Conservation (phyloP, 164 flowering plant genomes). For the Stephania cephalantha region DNA sequence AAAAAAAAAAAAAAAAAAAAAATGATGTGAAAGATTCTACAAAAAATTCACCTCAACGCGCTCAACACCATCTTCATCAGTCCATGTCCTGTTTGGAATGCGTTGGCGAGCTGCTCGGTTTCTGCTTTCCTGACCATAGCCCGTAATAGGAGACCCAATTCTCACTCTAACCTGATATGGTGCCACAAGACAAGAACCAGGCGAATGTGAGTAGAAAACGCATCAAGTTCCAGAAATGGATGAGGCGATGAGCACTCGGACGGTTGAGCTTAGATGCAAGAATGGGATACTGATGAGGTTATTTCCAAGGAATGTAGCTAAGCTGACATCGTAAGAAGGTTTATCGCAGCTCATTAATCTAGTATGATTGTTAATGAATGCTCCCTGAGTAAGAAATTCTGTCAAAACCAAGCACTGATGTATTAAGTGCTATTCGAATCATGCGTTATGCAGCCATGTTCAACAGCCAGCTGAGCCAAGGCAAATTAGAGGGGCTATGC, state of each 20-base stretch:
- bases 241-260: neutral
- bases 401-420: no score
- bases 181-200: slow-evolving; percentile 9
- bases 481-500: no score
- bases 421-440: no score
- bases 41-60: slow-evolving; percentile 58
- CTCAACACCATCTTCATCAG: slow-evolving; percentile 84
- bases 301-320: no score
- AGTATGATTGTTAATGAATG: no score
- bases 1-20: neutral
- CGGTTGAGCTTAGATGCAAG: no score
- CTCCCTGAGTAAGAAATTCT: no score
- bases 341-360: neutral
- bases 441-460: no score
- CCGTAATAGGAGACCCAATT: slow-evolving; percentile 86
- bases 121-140: slow-evolving; percentile 93
- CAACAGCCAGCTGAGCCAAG: no score
- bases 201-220: neutral
- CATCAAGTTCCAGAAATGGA: neutral
- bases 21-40: neutral
- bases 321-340: neutral
- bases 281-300: no score
- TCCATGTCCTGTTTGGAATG: slow-evolving; percentile 70
- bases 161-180: slow-evolving; percentile 67
- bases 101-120: slow-evolving; percentile 94